phyloP scores from a whole-genome alignment of 371 early-diverging fungal species.

The Rhizopus microsporus region DNA sequence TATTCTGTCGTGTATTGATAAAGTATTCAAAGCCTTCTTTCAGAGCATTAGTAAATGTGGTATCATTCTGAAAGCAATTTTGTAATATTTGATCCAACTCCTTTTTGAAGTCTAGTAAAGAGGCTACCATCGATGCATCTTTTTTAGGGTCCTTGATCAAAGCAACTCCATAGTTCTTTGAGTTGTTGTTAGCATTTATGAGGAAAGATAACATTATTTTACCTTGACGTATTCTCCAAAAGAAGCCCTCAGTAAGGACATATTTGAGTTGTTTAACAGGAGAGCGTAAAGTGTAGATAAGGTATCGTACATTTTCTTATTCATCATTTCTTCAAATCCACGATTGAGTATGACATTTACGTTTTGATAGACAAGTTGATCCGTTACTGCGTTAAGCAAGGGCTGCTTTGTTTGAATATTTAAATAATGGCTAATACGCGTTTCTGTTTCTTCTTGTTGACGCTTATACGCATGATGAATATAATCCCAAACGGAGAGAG shows the following conservation, averaged over 20 bases:
- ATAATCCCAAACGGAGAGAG: slow-evolving; percentile 58
- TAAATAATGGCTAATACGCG: slow-evolving; percentile 66
- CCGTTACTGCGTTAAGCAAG: slow-evolving; percentile 59
- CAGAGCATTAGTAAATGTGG: slow-evolving; percentile 62
- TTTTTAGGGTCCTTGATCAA: slow-evolving; percentile 31
- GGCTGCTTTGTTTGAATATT: slow-evolving; percentile 65
- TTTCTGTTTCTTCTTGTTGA: slow-evolving; percentile 63
- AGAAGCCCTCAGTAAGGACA: slow-evolving; percentile 15
- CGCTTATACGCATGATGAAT: slow-evolving; percentile 65
- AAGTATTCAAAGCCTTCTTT: slow-evolving; percentile 88
- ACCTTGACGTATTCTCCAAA: slow-evolving; percentile 45
- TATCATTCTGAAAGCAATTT: slow-evolving; percentile 62
- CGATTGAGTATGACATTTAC: slow-evolving; percentile 54
- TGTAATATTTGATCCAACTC: slow-evolving; percentile 65
- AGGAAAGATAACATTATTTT: background rate
- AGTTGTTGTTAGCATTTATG: slow-evolving; percentile 4
- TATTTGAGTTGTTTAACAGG: slow-evolving; percentile 18
- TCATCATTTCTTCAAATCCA: slow-evolving; percentile 77
- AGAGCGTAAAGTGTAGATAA: slow-evolving; percentile 55
- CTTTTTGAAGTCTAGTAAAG: slow-evolving; percentile 68
- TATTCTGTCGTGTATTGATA: slow-evolving; percentile 81
- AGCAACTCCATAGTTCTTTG: slow-evolving; percentile 16
- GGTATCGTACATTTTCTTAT: slow-evolving; percentile 55
- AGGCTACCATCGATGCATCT: slow-evolving; percentile 57
- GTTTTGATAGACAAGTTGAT: slow-evolving; percentile 65